Conservation (phyloP, 2,329 filamentous ascomycete species). For the Cercospora sp. region DNA sequence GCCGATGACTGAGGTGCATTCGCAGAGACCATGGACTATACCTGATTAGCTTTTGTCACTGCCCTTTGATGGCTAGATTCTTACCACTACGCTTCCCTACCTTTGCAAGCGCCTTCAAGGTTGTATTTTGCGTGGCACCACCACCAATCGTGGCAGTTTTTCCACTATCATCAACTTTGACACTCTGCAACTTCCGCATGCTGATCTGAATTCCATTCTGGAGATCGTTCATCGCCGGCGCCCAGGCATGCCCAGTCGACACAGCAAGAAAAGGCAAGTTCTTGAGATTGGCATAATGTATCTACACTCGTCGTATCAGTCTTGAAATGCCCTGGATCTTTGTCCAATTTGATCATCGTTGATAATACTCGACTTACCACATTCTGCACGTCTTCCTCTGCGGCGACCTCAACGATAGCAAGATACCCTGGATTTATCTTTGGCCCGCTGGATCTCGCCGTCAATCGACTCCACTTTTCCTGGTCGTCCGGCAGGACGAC, state of each 20-base stretch:
- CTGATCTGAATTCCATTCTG: constrained; percentile 9
- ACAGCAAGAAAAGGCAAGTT: background rate
- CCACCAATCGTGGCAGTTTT: constrained; percentile 2
- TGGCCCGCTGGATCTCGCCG: constrained; percentile 4
- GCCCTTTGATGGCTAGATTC: background rate
- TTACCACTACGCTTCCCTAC: background rate
- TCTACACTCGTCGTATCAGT: background rate
- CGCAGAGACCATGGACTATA: constrained; percentile 13
- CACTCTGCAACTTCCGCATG: constrained; percentile 1
- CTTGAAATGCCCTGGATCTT: background rate
- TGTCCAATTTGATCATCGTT: background rate
- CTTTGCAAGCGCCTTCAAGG: background rate
- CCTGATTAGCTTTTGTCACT: background rate
- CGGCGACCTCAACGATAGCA: background rate
- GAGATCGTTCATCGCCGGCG: background rate
- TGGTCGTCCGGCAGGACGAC: background rate
- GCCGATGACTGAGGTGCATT: constrained; percentile 13
- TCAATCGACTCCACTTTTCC: background rate
- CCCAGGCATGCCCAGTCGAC: constrained; percentile 5
- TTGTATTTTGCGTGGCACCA: background rate
- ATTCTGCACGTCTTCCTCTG: background rate
- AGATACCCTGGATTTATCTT: background rate
- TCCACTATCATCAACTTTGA: background rate
- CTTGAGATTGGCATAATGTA: constrained; percentile 1
- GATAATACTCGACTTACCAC: background rate